Evolutionary conservation across 805 yeast species (phyloP).

Genomic region (Diddensiella santjacobensis): DNA sequence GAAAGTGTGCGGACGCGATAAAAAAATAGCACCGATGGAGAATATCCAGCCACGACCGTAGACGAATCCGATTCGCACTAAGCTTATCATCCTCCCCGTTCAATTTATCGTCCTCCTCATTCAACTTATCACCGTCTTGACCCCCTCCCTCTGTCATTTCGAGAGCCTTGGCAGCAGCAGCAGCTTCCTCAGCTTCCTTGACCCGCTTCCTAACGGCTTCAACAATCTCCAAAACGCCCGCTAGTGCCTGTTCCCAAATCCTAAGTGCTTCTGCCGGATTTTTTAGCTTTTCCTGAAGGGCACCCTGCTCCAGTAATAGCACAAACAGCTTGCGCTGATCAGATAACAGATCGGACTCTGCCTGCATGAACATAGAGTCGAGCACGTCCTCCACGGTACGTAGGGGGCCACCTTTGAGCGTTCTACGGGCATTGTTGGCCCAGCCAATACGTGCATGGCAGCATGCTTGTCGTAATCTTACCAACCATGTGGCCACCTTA

Average conservation of each 20-base stretch:
- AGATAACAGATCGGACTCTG: conserved; percentile 46
- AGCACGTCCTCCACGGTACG: conserved; percentile 67
- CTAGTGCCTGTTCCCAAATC: conserved; percentile 41
- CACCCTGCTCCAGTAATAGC: conserved; percentile 58
- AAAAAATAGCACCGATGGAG: conserved; percentile 77
- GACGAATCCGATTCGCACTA: conserved; percentile 10
- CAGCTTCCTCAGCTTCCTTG: conserved; percentile 12
- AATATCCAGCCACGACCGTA: conserved; percentile 51
- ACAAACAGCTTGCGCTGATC: conserved; percentile 48
- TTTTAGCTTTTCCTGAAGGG: conserved; percentile 56
- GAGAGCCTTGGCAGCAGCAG: conserved; percentile 12
- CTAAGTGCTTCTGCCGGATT: conserved; percentile 49
- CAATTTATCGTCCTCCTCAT: conserved; percentile 19
- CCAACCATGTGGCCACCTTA: conserved; percentile 58
- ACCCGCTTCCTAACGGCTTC: conserved; percentile 20
- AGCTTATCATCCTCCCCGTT: conserved; percentile 16
- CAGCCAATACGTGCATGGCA: conserved; percentile 57
- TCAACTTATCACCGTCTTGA: conserved; percentile 18
- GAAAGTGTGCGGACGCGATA: conserved; percentile 69
- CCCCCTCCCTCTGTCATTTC: conserved; percentile 15
- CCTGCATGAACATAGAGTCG: conserved; percentile 55
- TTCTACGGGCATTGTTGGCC: conserved; percentile 23
- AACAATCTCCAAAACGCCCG: conserved; percentile 30
- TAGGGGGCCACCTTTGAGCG: conserved; percentile 32
- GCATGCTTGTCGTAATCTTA: conserved; percentile 69